Evolutionary conservation across 768 basidiomycete species (phyloP), one percentile per base, ranked within the genome.

Genomic region (Podaxis sp.): DNA sequence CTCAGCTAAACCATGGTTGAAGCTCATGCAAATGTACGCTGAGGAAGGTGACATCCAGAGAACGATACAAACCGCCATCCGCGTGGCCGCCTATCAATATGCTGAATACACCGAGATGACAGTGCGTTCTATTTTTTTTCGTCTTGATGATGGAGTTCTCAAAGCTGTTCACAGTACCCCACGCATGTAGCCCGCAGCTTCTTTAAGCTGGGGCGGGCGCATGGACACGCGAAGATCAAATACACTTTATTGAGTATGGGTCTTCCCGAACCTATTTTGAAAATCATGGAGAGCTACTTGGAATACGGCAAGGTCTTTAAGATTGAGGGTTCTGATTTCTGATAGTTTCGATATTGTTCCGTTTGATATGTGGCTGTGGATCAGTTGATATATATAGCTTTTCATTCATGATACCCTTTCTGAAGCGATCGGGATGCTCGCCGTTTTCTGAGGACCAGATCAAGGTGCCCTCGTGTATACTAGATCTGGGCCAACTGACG

Each of bases 211-310:
- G 94, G 95, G 5, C 90, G 90, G 73, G 86, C 91, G 41, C 95
- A 99, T 66, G 97, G 97, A 0, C 91, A 95, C 68, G 90, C 88
- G 64, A 99, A 99, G 78, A 95, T 99, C 64, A 86, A 89, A 57
- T 97, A 93, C 72, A 96, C 96, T 6, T 76, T 99, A 28, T 76
- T 97, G 59, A 96, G 95, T 71, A 96, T 97, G 92, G 92, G 93
- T 2, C 80, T 99, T 7, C 96, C 96, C 1, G 91, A 94, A 1
- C 83, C 90, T 7, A 90, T 97, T 60, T 79, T 91, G 68, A 95
- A 92, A 77, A 91, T 97, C 67, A 95, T 99, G 93, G 88, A 95
- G 66, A 88, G 89, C 65, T 95, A 94, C 73, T 77, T 96, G 72
- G 85, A 89, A 68, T 96, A 96, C 74, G 96, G 93, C 13, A 87